A percentile compares a stretch with the other conserved stretches of the same genome.
Evolutionary conservation across 345 rosid species (phyloP).

Genomic region (Cochlearia excelsa): DNA sequence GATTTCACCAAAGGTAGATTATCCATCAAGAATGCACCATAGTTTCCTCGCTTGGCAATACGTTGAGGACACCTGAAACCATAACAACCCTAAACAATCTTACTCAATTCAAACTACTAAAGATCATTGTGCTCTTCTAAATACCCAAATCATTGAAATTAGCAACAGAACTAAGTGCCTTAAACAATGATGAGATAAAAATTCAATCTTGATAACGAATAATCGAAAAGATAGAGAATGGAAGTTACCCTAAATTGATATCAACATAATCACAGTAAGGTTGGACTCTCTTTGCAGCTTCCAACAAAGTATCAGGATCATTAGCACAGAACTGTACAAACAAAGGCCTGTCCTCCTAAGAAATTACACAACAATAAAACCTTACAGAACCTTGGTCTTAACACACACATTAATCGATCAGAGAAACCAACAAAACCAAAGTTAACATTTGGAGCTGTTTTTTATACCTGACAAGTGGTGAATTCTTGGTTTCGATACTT

Average conservation of each 20-base stretch:
- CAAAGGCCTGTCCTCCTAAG: conserved; percentile 93
- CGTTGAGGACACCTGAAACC: conserved; percentile 88
- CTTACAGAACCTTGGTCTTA: background rate
- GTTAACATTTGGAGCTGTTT: background rate
- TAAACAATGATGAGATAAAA: background rate
- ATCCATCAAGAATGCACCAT: conserved; percentile 97
- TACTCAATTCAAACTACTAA: background rate
- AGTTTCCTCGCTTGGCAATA: conserved; percentile 78
- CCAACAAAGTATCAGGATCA: conserved; percentile 71
- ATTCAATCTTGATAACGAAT: background rate
- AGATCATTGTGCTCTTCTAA: background rate
- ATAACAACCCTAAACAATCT: background rate
- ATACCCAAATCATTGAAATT: background rate
- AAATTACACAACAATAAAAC: conserved; percentile 1
- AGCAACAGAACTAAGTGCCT: background rate
- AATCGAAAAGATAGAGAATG: no score
- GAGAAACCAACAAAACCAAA: background rate
- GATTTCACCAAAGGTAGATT: conserved; percentile 83
- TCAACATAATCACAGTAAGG: conserved; percentile 87
- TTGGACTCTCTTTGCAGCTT: conserved; percentile 80
- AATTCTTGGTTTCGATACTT: conserved; percentile 78
- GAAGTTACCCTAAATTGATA: conserved; percentile 78
- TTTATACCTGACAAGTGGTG: conserved; percentile 74
- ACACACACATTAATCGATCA: background rate
- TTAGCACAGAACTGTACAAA: conserved; percentile 97